These are phyloP conservation scores for Ochromonas danica DNA, from an alignment of 108 stramenopile genomes.

Conservation along the genomic window DNA sequence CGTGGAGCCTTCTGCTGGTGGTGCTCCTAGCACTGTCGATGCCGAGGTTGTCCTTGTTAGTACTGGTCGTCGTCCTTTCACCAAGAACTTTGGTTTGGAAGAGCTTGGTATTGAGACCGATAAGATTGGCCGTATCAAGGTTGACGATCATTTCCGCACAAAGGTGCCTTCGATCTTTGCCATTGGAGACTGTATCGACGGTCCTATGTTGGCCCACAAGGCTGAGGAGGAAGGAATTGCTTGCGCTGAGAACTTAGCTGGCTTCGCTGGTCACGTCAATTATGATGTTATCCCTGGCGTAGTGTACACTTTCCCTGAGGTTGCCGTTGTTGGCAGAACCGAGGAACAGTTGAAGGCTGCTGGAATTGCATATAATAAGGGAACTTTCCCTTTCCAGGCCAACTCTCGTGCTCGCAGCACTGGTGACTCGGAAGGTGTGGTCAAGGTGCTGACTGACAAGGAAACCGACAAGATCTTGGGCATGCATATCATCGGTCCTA, in stretches of 20 bases:
- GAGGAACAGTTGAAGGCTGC: conserved; percentile 97
- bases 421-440: conserved; percentile 88
- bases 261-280: conserved; percentile 97
- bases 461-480: conserved; percentile 93
- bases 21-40: conserved; percentile 63
- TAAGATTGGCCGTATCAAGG: conserved; percentile 89
- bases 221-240: conserved; percentile 99
- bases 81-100: conserved; percentile 88
- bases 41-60: conserved; percentile 95
- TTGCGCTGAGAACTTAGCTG: conserved; percentile 91
- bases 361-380: conserved; percentile 84
- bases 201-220: conserved; percentile 99
- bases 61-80: conserved; percentile 98
- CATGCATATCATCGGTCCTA: conserved; percentile 96
- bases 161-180: conserved; percentile 88
- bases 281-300: conserved; percentile 99
- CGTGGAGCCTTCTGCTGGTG: conserved; percentile 81
- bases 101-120: conserved; percentile 88
- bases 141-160: conserved; percentile 93
- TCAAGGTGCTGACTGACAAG: conserved; percentile 95
- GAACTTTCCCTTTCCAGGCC: conserved; percentile 90
- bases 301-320: conserved; percentile 99
- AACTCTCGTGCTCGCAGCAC: conserved; percentile 92
- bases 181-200: conserved; percentile 95
- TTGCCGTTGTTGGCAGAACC: conserved; percentile 96